A percentile compares a stretch with the other conserved stretches of the same genome.
phyloP scores from a whole-genome alignment of 352 stramenopile species.

The Globisporangium uncinulatum region DNA sequence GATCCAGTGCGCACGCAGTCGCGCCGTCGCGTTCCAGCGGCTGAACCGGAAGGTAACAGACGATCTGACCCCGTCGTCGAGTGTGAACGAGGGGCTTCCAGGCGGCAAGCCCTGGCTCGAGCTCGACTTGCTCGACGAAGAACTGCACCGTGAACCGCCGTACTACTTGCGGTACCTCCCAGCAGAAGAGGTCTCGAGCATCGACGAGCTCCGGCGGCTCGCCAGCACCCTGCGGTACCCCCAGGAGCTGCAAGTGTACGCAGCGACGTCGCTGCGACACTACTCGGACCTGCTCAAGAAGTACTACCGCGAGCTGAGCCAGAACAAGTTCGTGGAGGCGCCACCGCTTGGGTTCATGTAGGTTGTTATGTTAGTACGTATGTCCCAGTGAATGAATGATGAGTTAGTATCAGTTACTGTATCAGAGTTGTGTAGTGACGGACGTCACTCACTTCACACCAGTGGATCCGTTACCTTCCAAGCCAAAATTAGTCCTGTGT shows the following conservation, averaged over 20 bases:
- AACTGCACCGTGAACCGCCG: constrained; percentile 54
- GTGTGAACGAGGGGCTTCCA: constrained; percentile 50
- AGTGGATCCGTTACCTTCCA: too few species aligned
- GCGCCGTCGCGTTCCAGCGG: constrained; percentile 44
- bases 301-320: constrained; percentile 56
- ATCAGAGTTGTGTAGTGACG: too few species aligned
- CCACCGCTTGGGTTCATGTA: constrained; percentile 50
- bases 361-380: background rate
- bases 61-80: constrained; percentile 26
- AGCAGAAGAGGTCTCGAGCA: constrained; percentile 46
- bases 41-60: constrained; percentile 36
- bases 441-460: too few species aligned
- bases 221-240: constrained; percentile 55
- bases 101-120: constrained; percentile 50
- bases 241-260: constrained; percentile 50
- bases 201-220: constrained; percentile 55
- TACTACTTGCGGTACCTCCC: constrained; percentile 73
- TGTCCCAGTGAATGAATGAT: too few species aligned
- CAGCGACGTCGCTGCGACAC: constrained; percentile 39
- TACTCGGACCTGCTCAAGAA: constrained; percentile 65
- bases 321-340: constrained; percentile 33
- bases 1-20: constrained; percentile 38
- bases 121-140: constrained; percentile 46
- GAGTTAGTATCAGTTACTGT: too few species aligned
- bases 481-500: too few species aligned